Evolutionary conservation across 2,329 filamentous ascomycete species (phyloP), one percentile per base, ranked within the genome.

Genomic region (Fusarium brevicatenulatum): DNA sequence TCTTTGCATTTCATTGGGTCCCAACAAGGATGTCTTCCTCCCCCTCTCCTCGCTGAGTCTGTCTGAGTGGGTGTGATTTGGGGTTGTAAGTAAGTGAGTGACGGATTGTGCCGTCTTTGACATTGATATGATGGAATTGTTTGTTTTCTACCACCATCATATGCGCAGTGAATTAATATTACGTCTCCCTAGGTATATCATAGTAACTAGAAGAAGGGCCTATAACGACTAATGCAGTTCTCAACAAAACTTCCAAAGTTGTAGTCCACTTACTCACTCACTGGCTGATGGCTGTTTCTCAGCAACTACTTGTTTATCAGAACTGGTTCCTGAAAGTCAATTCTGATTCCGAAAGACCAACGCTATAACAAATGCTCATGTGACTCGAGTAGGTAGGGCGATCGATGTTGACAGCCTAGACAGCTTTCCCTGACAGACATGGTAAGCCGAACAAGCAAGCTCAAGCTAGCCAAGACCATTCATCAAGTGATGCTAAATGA

Each of bases 341-440:
- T 49, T 21, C 8, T 40, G 19, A 36, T 36, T 28, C 23, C 32
- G 30, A 37, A 30, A 40, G 34, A 18, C 25, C 46, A 58, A 28
- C 28, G 39, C 57, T 56, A 19, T 62, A 44, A 66, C 37, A 63
- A 60, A 57, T 40, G 53, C 18, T 42, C 53, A 50, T 58, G 58
- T 53, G 54, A 54, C 65, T 34, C 46, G 34, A 44, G 12, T 40
- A 54, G 70, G 12, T 40, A 54, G 70, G 72, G 68, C 65, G 72
- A 63, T 60, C 58, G 72, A 72, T 43, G 65, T 65, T 68, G 49
- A 39, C n/a, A 30, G 60, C 58, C 68, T 65, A 66, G 49, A 39
- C n/a, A 30, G 60, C 58, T 71, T 50, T 65, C 25, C 50, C 30
- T 46, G 30, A 43, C 39, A 49, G 28, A 42, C 44, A 55, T 61